Conservation (phyloP, 2,329 filamentous ascomycete genomes). For the Cladophialophora chaetospira region DNA sequence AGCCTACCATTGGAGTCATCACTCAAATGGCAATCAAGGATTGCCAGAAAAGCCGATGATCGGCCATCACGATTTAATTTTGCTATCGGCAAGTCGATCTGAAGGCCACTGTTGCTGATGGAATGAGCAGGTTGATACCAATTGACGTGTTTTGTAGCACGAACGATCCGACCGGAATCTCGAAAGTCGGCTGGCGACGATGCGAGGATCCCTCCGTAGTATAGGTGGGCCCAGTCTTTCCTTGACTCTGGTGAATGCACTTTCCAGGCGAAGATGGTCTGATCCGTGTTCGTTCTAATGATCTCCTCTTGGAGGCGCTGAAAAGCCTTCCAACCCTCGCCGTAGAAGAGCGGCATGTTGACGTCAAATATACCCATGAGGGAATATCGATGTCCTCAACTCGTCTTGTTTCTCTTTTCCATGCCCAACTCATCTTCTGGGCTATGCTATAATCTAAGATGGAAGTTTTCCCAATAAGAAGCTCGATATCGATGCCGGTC, state of each 20-base stretch:
- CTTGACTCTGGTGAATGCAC: not conserved
- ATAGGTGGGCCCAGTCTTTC: not conserved
- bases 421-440: constrained; percentile 37
- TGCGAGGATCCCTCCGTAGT: no score
- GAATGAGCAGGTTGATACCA: not conserved
- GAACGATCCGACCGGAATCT: not conserved
- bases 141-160: not conserved
- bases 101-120: not conserved
- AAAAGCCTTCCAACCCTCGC: constrained; percentile 35
- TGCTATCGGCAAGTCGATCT: not conserved
- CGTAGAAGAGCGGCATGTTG: constrained; percentile 37
- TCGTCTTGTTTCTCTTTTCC: constrained; percentile 28
- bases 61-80: not conserved
- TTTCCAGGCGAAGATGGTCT: not conserved
- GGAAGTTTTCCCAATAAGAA: not conserved
- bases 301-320: constrained; percentile 38
- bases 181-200: not conserved
- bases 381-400: constrained; percentile 36
- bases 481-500: constrained; percentile 3
- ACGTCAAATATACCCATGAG: constrained; percentile 37
- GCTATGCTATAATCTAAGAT: constrained; percentile 14
- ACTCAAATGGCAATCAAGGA: not conserved
- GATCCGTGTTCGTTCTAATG: constrained; percentile 22
- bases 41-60: not conserved
- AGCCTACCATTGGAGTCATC: not conserved